Evolutionary conservation across 1,284 basidiomycete species (phyloP), one percentile per base, ranked within the genome.

Genomic region (Clitocybe nebularis): DNA sequence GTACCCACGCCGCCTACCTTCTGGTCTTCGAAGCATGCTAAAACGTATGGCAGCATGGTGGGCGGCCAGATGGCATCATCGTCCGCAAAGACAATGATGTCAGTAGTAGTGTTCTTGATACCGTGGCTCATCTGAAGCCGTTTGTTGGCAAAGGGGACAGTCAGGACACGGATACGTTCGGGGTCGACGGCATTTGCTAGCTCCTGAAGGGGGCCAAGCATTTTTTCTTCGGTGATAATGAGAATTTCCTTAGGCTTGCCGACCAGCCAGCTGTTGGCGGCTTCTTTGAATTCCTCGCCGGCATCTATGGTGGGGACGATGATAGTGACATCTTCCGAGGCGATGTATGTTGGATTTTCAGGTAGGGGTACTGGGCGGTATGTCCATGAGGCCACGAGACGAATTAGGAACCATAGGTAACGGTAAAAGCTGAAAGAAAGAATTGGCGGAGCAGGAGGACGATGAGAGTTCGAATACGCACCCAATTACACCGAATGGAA

Each of bases 21-120:
- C 69, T 94, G 90, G 66, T 94, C 92, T 66, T 94, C 92, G 57
- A 94, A 94, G 61, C 89, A 93, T 2, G 90, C 90, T 34, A 95
- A 78, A 41, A 87, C 78, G 61, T 84, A 89, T 0, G 89, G 87
- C 6, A 94, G 69, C 47, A 94, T 75, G 2, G 86, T 91, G 0
- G 89, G 81, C 0, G 92, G 92, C 92, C 92, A 95, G 57, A 95
- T 92, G 36, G 92, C 90, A 62, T 94, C 91, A 60, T 95, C 92
- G 60, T 94, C 92, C 3, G 91, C 90, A 55, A 94, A 94, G n/a
- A 94, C 84, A 61, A 94, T 92, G 63, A 95, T 93, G 60, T 94
- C 92, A 1, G 92, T 93, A 0, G 83, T 85, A 19, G 84, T 84
- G 62, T 91, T 84, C 61, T 84, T 84, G 62, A 94, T 93, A 10